Evolutionary conservation across 352 stramenopile genomes (phyloP).

Genomic region (Phytophthora crassamura): DNA sequence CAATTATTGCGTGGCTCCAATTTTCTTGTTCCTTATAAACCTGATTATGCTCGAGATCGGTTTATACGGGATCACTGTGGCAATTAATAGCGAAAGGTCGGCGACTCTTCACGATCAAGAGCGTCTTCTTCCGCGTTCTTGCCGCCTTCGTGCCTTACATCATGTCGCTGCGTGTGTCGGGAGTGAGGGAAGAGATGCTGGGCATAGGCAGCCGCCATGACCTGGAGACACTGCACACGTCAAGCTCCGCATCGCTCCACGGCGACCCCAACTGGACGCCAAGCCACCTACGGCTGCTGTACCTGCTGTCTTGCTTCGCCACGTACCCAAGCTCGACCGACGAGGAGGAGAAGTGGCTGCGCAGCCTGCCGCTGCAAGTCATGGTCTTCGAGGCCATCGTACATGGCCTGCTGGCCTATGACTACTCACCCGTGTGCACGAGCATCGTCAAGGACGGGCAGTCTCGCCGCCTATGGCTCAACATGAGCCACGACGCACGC

Average conservation of each 20-base stretch:
- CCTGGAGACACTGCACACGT: conserved; percentile 4
- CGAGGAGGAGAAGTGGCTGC: conserved; percentile 95
- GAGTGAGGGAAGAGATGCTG: conserved; percentile 44
- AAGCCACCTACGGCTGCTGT: conserved; percentile 97
- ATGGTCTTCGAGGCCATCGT: conserved; percentile 98
- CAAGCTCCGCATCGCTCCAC: neutral
- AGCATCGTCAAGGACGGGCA: conserved; percentile 94
- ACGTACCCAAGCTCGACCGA: conserved; percentile 88
- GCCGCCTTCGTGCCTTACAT: neutral
- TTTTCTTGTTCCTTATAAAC: neutral
- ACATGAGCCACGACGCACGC: conserved; percentile 96
- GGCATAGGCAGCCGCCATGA: conserved; percentile 29
- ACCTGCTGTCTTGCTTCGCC: conserved; percentile 96
- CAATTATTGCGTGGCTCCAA: neutral
- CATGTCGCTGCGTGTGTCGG: conserved; percentile 29
- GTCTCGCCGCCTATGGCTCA: conserved; percentile 91
- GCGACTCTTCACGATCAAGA: too few species aligned
- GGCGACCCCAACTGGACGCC: conserved; percentile 46
- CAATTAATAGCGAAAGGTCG: too few species aligned
- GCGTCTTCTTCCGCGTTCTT: too few species aligned
- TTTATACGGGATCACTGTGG: too few species aligned
- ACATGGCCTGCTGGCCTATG: conserved; percentile 94
- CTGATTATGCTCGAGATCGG: neutral
- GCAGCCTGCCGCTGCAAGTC: conserved; percentile 95
- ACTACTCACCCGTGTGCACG: conserved; percentile 96